Base-by-base conservation (phyloP, 2,329 filamentous ascomycete species). In the Fusarium tuaranense region DNA sequence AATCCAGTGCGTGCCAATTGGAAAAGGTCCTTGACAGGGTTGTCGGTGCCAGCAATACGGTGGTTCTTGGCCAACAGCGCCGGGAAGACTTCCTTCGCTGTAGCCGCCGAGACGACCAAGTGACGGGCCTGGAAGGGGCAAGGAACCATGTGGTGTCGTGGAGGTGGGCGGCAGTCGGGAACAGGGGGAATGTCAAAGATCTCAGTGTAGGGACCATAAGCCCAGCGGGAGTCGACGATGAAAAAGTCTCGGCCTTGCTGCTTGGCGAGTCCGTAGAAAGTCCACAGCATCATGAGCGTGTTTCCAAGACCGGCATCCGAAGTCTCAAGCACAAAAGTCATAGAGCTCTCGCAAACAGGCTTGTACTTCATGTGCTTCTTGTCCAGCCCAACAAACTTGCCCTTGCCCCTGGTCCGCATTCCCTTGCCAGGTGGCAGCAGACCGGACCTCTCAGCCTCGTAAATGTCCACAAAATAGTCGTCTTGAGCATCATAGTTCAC, bases 211-310 rank as follows among this genome's bases (percentile, higher is more conserved):
- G 88, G 87, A 12, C 95, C 95, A 77, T 97, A 97, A 2, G 93
- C 92, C 92, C 95, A 97, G 74, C 92, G 88, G 8, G 92, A 91
- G 82, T 97, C 95, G 77, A 97, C 94, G 72, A 97, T 87, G 84
- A 97, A 97, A 82, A 97, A 97, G 1, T 91, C 87, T 27, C 94
- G 87, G 16, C 89, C 90, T 80, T 97, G 93, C 69, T 91, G 89
- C 79, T 92, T 87, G 3, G 95, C 94, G 64, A 97, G 84, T 5
- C 94, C 94, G 80, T 97, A 97, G 30, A 94, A 92, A 78, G 93
- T 92, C 94, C 95, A 98, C 66, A 97, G 81, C 79, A 92, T 89
- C 88, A 97, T 91, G 69, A 98, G 83, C 2, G 92, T 91, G 73
- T 90, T 91, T 7, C 95, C 95, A 12, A 97, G 86, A 4, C 95